Base-by-base conservation (phyloP, 768 basidiomycete species). In the Suillus placidus region DNA sequence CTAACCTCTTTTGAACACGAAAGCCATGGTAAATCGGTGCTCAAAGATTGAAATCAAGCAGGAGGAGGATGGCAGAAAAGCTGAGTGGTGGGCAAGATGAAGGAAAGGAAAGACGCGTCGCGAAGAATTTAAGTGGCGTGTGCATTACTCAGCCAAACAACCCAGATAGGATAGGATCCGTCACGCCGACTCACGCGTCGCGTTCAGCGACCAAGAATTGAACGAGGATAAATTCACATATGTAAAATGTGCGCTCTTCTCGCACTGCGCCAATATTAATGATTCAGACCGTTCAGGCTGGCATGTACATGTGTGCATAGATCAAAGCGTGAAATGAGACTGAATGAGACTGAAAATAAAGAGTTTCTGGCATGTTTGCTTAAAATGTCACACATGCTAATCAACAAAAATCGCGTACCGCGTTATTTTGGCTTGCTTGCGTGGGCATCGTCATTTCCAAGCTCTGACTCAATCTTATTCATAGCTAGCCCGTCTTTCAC, bases 1-100 rank as follows among this genome's bases (percentile, higher is more conserved):
- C 84, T 70, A 54, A 86, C 85, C 86, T 82, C 85, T 80, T 73
- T 87, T 87, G 78, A 80, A 87, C 26, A 87, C 86, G 71, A 77
- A 85, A 13, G 83, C 79, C 83, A 84, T 85, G 60, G 37, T 67
- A 71, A 60, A 26, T 40, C 7, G 4, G 65, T 63, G 61, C 26
- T 63, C 32, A 61, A 54, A 47, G 51, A 64, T 32, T 61, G 61
- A 64, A 56, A 43, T 56, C 42, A 58, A 63, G 51, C 43, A 55
- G 45, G 64, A 47, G 63, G 49, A 51, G 14, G 73, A 67, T 78
- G 74, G 63, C 73, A 68, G 74, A 66, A 38, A 58, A 30, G 5
- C 49, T 23, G 61, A 60, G 47, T 61, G 43, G 52, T 62, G 65
- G 62, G 18, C 38, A 34, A 56, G 64, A 70, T 66, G 64, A 71